Evolutionary conservation across 768 basidiomycete species (phyloP).

Genomic region (Boletus rubroflammeus): DNA sequence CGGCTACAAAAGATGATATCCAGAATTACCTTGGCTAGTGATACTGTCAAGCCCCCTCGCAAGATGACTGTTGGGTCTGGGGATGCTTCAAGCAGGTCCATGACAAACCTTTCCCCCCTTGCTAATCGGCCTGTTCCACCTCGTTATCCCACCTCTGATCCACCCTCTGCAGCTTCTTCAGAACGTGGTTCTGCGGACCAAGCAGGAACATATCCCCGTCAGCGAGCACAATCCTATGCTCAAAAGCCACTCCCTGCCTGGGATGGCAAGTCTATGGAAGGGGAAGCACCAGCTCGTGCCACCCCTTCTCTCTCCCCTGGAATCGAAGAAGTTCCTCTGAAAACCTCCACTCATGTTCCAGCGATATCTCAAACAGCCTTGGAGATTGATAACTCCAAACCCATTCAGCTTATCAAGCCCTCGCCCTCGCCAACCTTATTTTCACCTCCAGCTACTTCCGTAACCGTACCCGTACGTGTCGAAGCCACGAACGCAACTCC

Average conservation of each 20-base stretch:
- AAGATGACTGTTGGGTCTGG: conserved; percentile 27
- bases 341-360: background rate
- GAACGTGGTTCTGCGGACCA: conserved; percentile 26
- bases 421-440: conserved; percentile 1
- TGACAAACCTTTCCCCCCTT: conserved; percentile 44
- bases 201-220: conserved; percentile 17
- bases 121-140: conserved; percentile 62
- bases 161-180: conserved; percentile 44
- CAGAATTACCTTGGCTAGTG: conserved; percentile 53
- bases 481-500: background rate
- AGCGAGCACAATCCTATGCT: conserved; percentile 26
- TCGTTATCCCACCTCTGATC: conserved; percentile 44
- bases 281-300: conserved; percentile 2
- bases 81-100: conserved; percentile 31
- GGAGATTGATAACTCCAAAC: conserved; percentile 6
- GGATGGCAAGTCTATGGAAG: conserved; percentile 15
- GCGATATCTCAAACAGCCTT: conserved; percentile 1
- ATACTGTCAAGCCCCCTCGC: conserved; percentile 30
- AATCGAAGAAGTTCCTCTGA: background rate
- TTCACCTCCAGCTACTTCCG: conserved; percentile 4
- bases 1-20: conserved; percentile 83
- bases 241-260: conserved; percentile 21
- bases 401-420: conserved; percentile 1
- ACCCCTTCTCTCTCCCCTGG: conserved; percentile 6
- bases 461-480: background rate